phyloP scores from a whole-genome alignment of 169 alveolate species.

The Eimeria acervulina region DNA sequence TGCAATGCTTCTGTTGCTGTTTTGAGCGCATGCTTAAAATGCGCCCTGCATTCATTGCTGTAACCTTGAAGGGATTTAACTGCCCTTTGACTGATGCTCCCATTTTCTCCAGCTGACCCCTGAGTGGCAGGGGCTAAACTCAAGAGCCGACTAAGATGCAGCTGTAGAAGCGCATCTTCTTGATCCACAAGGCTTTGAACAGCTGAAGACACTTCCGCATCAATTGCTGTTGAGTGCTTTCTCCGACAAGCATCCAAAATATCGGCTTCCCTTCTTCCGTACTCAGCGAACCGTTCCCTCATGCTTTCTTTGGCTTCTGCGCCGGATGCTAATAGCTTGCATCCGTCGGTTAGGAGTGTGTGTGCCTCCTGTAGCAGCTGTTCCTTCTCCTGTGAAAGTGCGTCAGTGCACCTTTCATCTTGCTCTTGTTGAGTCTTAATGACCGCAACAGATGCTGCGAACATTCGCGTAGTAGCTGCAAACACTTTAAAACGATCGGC shows the following conservation, averaged over 20 bases:
- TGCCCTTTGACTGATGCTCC: neutral
- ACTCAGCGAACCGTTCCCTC: conserved; percentile 10
- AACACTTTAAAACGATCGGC: conserved; percentile 51
- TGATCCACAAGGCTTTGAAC: conserved; percentile 33
- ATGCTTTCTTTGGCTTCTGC: conserved; percentile 65
- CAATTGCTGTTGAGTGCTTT: conserved; percentile 15
- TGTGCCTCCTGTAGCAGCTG: conserved; percentile 34
- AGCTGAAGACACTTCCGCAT: conserved; percentile 33
- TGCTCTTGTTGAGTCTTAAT: neutral
- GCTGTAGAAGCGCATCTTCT: conserved; percentile 59
- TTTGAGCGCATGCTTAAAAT: conserved; percentile 39
- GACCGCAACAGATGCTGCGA: neutral
- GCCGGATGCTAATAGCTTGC: conserved; percentile 29
- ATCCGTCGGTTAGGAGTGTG: conserved; percentile 41
- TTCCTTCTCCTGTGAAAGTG: conserved; percentile 36
- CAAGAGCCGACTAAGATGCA: conserved; percentile 44
- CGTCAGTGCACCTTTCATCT: neutral
- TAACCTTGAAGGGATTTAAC: conserved; percentile 24
- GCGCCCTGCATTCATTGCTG: conserved; percentile 69
- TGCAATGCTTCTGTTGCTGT: conserved; percentile 43
- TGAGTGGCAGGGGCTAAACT: conserved; percentile 15
- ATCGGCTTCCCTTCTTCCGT: conserved; percentile 34
- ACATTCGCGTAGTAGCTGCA: conserved; percentile 1
- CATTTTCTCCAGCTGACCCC: neutral
- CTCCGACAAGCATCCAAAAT: neutral